Evolutionary conservation across 257 asterid genomes (phyloP).

Genomic region (Thymus quinquecostatus): DNA sequence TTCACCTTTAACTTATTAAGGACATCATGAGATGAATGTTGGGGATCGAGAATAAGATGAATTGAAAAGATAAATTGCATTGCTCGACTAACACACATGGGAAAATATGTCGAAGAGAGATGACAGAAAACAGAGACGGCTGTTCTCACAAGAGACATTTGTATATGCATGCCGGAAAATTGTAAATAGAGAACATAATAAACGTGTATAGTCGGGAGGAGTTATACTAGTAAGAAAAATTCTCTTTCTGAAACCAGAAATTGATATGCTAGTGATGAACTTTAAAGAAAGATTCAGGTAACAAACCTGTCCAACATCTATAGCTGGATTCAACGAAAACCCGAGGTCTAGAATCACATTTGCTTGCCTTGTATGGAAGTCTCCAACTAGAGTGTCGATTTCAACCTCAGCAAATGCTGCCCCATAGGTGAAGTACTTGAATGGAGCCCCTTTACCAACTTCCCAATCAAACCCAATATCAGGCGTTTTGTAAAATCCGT

Average conservation of each 20-base stretch:
- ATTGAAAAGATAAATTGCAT: neutral
- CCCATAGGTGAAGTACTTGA: constrained; percentile 85
- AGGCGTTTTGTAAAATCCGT: constrained; percentile 83
- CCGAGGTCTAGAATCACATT: constrained; percentile 87
- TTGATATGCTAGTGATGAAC: neutral
- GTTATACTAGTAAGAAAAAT: neutral
- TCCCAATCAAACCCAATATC: constrained; percentile 82
- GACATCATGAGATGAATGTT: neutral
- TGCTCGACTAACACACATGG: neutral
- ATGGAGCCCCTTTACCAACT: constrained; percentile 75
- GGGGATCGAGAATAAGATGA: neutral
- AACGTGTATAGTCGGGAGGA: neutral
- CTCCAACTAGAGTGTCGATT: constrained; percentile 91
- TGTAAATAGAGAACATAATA: too few relatives aligned
- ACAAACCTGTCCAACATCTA: constrained; percentile 92
- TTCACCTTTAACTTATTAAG: neutral
- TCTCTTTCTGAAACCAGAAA: too few relatives aligned
- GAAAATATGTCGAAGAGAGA: too few relatives aligned
- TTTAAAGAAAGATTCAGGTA: constrained; percentile 3
- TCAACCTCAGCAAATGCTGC: constrained; percentile 96
- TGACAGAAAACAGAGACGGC: neutral
- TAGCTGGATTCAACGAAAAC: constrained; percentile 88
- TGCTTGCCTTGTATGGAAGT: constrained; percentile 89
- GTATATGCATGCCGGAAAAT: too few relatives aligned
- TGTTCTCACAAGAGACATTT: too few relatives aligned